Evolutionary conservation across 2,329 filamentous ascomycete species (phyloP), one percentile per base, ranked within the genome.

Genomic region (Cercospora citrullina): DNA sequence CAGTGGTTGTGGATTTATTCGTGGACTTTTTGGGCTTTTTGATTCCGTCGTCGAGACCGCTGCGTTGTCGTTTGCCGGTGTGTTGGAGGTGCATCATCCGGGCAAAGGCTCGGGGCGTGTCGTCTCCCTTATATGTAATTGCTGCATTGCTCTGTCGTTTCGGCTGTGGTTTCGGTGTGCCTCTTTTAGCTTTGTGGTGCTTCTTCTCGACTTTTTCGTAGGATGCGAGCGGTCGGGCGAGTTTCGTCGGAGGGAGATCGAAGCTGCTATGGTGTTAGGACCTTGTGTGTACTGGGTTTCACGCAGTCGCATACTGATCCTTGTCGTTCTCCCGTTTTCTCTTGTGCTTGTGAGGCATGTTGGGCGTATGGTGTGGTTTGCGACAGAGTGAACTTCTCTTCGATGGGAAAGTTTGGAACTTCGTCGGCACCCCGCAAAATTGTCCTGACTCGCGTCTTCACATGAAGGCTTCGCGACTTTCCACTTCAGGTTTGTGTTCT

Each of bases 61-160:
- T 87, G 5, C 85, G 75, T 75, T 87, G 89, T 55, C 77, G 78
- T 75, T 88, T 89, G 23, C 81, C 81, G 18, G 71, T 68, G 48
- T 90, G 87, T 51, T 90, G 87, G 72, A 89, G 87, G 36, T 91
- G 88, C 91, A 98, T 95, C 70, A 98, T 82, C 12, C 93, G 89
- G 69, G 88, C 87, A 80, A 99, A 99, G 1, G 91, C 92, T 72
- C 92, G 91, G 0, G 95, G 95, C 1, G 91, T 94, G 80, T 98
- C 95, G 78, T 96, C 89, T 45, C 86, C 79, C 39, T 83, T 80
- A 84, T 89, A 81, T 81, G 82, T 77, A 23, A 73, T 73, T 10
- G 64, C 69, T 78, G 79, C 65, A 58, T 69, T 75, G 64, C 76
- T 80, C 71, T 80, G 80, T 58, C 72, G 67, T 71, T 75, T 72